Conservation (phyloP, 768 basidiomycete species). For the Leccinum barrowsii region DNA sequence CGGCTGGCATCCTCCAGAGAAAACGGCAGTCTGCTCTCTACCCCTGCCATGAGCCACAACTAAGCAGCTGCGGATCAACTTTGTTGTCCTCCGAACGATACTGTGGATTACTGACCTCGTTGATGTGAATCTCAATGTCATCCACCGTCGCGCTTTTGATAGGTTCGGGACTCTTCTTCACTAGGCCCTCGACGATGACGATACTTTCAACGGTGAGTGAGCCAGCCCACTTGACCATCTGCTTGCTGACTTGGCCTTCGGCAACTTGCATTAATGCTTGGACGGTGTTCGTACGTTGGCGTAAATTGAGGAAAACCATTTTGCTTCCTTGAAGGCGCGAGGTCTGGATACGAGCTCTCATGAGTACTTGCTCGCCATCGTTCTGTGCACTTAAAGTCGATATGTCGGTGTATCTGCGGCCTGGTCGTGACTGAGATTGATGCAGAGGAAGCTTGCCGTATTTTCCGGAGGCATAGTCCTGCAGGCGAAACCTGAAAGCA, state of each 20-base stretch:
- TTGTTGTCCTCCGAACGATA: background rate
- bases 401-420: constrained; percentile 61
- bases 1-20: constrained; percentile 89
- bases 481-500: constrained; percentile 6
- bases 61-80: constrained; percentile 29
- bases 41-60: constrained; percentile 79
- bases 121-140: constrained; percentile 84
- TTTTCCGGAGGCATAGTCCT: constrained; percentile 76
- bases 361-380: constrained; percentile 70
- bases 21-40: constrained; percentile 83
- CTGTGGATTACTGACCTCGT: constrained; percentile 51
- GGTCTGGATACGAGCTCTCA: constrained; percentile 90
- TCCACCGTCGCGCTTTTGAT: constrained; percentile 89
- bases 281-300: constrained; percentile 82
- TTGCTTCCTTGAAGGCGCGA: constrained; percentile 91
- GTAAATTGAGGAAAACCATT: constrained; percentile 91
- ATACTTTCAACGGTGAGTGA: constrained; percentile 82
- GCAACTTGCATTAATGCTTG: constrained; percentile 78
- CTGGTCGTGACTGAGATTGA: constrained; percentile 80
- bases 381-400: constrained; percentile 54
- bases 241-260: constrained; percentile 81
- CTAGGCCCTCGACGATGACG: constrained; percentile 82
- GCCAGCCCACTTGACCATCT: constrained; percentile 94
- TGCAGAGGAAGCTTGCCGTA: constrained; percentile 90
- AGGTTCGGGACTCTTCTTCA: constrained; percentile 73